These are phyloP conservation scores for Silene latifolia DNA, from an alignment of 148 eudicot species.

Conservation along the genomic window DNA sequence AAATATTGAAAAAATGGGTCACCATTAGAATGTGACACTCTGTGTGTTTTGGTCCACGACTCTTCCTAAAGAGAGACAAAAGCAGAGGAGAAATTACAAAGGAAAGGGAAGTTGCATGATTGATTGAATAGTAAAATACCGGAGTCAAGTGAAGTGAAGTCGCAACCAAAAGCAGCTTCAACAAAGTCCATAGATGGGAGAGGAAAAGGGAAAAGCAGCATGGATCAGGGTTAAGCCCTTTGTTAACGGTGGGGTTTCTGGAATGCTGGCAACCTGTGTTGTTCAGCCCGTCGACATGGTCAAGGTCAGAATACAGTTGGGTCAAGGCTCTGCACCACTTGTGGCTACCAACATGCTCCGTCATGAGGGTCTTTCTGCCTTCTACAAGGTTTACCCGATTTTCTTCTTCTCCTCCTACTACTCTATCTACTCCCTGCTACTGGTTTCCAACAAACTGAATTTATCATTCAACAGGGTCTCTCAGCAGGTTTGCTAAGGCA, in stretches of 20 bases:
- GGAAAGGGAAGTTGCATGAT: background rate
- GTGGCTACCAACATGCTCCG: conserved; percentile 47
- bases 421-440: background rate
- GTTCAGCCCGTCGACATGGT: conserved; percentile 94
- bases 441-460: background rate
- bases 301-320: conserved; percentile 68
- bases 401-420: background rate
- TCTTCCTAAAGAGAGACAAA: too few relatives aligned
- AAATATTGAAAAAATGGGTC: too few relatives aligned
- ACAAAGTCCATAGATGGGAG: conserved; percentile 26
- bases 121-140: background rate
- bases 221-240: conserved; percentile 82
- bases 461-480: conserved; percentile 18
- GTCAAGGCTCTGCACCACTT: conserved; percentile 49
- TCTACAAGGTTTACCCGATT: conserved; percentile 42
- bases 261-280: conserved; percentile 91
- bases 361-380: conserved; percentile 46
- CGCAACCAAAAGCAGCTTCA: too few relatives aligned
- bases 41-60: too few relatives aligned
- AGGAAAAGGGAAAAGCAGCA: conserved; percentile 50
- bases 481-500: conserved; percentile 94
- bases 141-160: background rate
- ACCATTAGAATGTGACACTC: too few relatives aligned
- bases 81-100: too few relatives aligned
- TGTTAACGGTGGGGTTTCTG: conserved; percentile 84